Evolutionary conservation across 371 early-diverging fungal species (phyloP).

Genomic region (Conidiobolus incongruus): DNA sequence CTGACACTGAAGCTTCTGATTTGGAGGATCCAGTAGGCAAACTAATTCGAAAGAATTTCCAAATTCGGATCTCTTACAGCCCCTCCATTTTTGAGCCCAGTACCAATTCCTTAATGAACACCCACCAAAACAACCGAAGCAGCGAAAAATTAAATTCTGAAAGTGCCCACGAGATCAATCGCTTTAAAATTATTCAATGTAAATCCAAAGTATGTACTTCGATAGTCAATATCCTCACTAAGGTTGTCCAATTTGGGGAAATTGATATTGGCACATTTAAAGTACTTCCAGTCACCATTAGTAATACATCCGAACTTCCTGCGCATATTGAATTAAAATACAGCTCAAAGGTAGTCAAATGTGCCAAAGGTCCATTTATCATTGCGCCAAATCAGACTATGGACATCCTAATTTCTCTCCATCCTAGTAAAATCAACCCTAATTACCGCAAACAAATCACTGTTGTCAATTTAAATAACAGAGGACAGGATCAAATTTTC

Average conservation of each 20-base stretch:
- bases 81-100: neutral
- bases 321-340: constrained; percentile 72
- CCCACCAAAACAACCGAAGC: neutral
- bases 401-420: constrained; percentile 77
- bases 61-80: constrained; percentile 21
- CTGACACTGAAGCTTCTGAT: constrained; percentile 30
- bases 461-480: constrained; percentile 69
- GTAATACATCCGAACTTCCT: constrained; percentile 69
- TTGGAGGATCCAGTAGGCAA: constrained; percentile 50
- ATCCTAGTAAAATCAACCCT: constrained; percentile 93
- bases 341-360: constrained; percentile 79
- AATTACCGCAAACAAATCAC: constrained; percentile 93
- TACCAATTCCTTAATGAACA: neutral
- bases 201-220: constrained; percentile 83
- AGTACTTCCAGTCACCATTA: constrained; percentile 54
- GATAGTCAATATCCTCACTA: constrained; percentile 65
- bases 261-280: constrained; percentile 89
- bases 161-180: constrained; percentile 7
- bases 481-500: constrained; percentile 73
- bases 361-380: constrained; percentile 43
- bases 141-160: constrained; percentile 6
- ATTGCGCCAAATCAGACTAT: constrained; percentile 64
- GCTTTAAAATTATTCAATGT: constrained; percentile 80
- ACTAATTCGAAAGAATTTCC: constrained; percentile 46
- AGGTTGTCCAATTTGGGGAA: constrained; percentile 75